Conservation (phyloP, 1,284 basidiomycete species). For the Porphyrellus sp. region DNA sequence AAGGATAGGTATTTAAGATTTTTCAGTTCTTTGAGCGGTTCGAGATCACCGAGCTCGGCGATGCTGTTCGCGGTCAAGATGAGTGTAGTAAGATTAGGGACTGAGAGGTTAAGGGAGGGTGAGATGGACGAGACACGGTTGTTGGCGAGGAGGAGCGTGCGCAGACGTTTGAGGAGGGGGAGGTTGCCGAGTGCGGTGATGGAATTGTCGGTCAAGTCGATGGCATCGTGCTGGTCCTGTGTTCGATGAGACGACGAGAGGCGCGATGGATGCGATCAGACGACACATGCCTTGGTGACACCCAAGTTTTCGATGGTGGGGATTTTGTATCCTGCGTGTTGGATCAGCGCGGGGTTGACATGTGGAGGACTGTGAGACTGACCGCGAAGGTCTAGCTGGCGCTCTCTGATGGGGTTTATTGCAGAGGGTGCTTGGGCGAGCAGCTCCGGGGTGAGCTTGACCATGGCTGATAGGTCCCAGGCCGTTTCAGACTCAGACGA, state of each 20-base stretch:
- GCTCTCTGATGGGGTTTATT: constrained; percentile 89
- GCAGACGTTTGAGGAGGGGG: constrained; percentile 76
- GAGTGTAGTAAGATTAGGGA: constrained; percentile 81
- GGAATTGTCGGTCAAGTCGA: constrained; percentile 96
- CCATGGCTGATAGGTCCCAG: constrained; percentile 38
- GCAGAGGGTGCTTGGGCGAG: constrained; percentile 74
- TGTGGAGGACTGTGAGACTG: constrained; percentile 32
- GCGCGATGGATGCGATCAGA: constrained; percentile 20
- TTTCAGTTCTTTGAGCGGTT: constrained; percentile 78
- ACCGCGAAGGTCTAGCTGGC: constrained; percentile 94
- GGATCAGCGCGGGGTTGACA: constrained; percentile 26
- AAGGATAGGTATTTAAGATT: constrained; percentile 81
- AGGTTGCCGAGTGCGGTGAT: constrained; percentile 87
- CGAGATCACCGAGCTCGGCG: constrained; percentile 76
- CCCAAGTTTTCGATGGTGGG: constrained; percentile 99
- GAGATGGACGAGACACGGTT: constrained; percentile 86
- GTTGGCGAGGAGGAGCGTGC: constrained; percentile 81
- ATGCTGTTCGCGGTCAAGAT: constrained; percentile 79
- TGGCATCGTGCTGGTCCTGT: constrained; percentile 88
- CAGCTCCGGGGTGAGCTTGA: constrained; percentile 94
- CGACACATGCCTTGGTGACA: constrained; percentile 75
- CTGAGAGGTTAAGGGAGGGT: constrained; percentile 72
- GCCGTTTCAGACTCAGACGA: constrained; percentile 50
- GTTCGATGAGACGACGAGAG: constrained; percentile 13
- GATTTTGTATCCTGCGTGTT: constrained; percentile 84